Conservation (phyloP, 2,329 filamentous ascomycete genomes). For the Talaromyces piceae region DNA sequence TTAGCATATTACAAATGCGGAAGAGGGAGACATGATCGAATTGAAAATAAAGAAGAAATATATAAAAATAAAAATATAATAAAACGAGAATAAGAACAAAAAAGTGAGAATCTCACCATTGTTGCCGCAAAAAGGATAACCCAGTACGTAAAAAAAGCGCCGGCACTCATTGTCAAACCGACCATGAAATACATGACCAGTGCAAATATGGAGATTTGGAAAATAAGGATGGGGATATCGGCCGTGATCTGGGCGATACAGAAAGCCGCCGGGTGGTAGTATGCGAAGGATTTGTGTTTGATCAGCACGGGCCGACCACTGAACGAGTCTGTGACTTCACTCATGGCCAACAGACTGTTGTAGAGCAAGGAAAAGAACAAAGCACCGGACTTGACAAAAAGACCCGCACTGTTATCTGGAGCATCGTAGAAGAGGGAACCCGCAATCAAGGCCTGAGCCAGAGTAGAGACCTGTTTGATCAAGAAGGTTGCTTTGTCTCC, state of each 20-base stretch:
- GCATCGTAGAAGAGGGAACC: constrained; percentile 64
- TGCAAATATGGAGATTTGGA: constrained; percentile 54
- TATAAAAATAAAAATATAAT: background rate
- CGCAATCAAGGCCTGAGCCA: constrained; percentile 54
- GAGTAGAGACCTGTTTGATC: constrained; percentile 53
- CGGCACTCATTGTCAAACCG: constrained; percentile 45
- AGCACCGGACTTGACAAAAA: constrained; percentile 58
- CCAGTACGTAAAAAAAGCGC: constrained; percentile 57
- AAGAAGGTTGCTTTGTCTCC: constrained; percentile 58
- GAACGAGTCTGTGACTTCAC: constrained; percentile 59
- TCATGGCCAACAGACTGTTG: constrained; percentile 56
- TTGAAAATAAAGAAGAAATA: too few relatives aligned
- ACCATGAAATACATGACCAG: constrained; percentile 59
- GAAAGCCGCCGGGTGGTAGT: constrained; percentile 48
- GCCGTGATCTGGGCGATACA: constrained; percentile 39
- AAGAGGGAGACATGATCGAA: too few relatives aligned
- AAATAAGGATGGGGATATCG: constrained; percentile 49
- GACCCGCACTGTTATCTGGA: constrained; percentile 48
- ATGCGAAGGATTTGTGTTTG: constrained; percentile 53
- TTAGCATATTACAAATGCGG: too few relatives aligned
- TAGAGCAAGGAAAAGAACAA: constrained; percentile 59
- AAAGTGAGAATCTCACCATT: constrained; percentile 37
- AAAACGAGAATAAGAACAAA: background rate
- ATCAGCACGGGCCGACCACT: constrained; percentile 51
- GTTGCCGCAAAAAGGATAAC: constrained; percentile 44